Conservation (phyloP, 2,329 filamentous ascomycete species). For the Aspergillus ibericus region DNA sequence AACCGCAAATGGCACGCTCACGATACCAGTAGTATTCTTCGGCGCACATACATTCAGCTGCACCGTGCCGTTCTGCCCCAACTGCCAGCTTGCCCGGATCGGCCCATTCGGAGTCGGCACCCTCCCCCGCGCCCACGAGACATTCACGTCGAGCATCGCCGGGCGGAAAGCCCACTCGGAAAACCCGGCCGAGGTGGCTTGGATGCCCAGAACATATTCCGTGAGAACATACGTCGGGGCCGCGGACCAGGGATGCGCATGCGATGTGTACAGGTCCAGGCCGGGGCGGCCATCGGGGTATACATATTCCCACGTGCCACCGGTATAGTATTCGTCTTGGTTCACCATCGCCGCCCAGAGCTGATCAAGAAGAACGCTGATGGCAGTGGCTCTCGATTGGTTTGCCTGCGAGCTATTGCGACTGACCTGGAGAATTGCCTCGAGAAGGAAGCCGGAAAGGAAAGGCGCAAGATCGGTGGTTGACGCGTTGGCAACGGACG, state of each 20-base stretch:
- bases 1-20: not conserved
- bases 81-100: slow-evolving; percentile 6
- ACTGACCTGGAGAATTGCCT: slow-evolving; percentile 31
- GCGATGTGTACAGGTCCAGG: slow-evolving; percentile 44
- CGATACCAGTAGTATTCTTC: not conserved
- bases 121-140: slow-evolving; percentile 3
- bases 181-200: slow-evolving; percentile 1
- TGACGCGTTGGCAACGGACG: slow-evolving; percentile 17
- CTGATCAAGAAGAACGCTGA: slow-evolving; percentile 33
- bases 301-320: slow-evolving; percentile 50
- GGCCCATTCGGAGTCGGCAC: slow-evolving; percentile 4
- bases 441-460: slow-evolving; percentile 48
- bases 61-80: not conserved
- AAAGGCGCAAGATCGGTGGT: slow-evolving; percentile 45
- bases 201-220: slow-evolving; percentile 23
- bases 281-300: slow-evolving; percentile 41
- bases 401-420: slow-evolving; percentile 10
- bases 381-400: slow-evolving; percentile 24
- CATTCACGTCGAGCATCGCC: not conserved
- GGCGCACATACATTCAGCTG: not conserved
- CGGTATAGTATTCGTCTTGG: slow-evolving; percentile 37
- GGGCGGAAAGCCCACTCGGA: slow-evolving; percentile 3
- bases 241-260: slow-evolving; percentile 48
- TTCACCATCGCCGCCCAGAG: slow-evolving; percentile 48
- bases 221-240: slow-evolving; percentile 49